Evolutionary conservation across 495 filamentous ascomycete species (phyloP).

Genomic region (Penicillium steckii): DNA sequence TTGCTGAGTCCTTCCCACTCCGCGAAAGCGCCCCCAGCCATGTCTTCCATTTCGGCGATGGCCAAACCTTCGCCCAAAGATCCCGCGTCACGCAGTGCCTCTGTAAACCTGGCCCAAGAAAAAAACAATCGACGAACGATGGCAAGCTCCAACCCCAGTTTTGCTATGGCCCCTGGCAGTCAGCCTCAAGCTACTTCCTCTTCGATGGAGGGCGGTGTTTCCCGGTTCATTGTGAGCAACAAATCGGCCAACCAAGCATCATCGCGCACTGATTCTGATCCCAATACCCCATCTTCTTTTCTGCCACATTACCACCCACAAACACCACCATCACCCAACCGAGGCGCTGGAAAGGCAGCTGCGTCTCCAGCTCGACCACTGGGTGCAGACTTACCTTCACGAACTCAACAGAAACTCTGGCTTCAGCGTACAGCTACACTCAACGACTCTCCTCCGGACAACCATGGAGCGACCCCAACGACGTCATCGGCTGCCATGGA

Average conservation of each 20-base stretch:
- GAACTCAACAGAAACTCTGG: constrained; percentile 51
- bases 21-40: constrained; percentile 47
- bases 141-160: constrained; percentile 26
- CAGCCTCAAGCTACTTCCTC: constrained; percentile 41
- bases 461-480: constrained; percentile 32
- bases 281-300: constrained; percentile 49
- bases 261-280: constrained; percentile 46
- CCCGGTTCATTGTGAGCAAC: constrained; percentile 42
- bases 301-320: constrained; percentile 49
- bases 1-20: constrained; percentile 41
- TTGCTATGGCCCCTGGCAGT: constrained; percentile 28
- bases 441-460: constrained; percentile 48
- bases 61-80: constrained; percentile 32
- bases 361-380: constrained; percentile 37
- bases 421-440: constrained; percentile 47
- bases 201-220: constrained; percentile 50
- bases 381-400: constrained; percentile 39
- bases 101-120: constrained; percentile 39
- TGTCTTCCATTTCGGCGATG: constrained; percentile 50
- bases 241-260: constrained; percentile 30
- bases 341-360: constrained; percentile 11
- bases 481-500: constrained; percentile 36
- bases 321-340: constrained; percentile 42
- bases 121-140: constrained; percentile 34
- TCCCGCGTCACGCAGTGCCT: constrained; percentile 35